A percentile compares a stretch with the other conserved stretches of the same genome.
Evolutionary conservation across 2,329 filamentous ascomycete genomes (phyloP).

Genomic region (Fusarium cyanostomum): DNA sequence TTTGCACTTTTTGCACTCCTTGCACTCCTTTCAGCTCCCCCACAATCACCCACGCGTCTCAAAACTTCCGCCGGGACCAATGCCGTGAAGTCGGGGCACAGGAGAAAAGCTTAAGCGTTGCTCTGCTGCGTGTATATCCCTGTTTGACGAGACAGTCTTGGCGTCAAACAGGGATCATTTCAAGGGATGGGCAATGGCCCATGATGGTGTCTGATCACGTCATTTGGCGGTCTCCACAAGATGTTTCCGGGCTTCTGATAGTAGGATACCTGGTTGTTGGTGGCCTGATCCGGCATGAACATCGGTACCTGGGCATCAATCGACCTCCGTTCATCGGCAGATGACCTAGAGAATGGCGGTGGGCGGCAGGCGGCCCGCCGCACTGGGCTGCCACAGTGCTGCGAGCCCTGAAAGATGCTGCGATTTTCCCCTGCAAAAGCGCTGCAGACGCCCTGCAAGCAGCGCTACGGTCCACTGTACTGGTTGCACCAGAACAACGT

Average conservation of each 20-base stretch:
- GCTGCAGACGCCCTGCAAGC: constrained; percentile 14
- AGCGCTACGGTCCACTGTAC: constrained; percentile 23
- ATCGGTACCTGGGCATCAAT: constrained; percentile 29
- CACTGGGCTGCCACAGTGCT: constrained; percentile 18
- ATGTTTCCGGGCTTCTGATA: constrained; percentile 26
- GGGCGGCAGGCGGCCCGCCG: constrained; percentile 21
- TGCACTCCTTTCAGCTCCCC: background rate
- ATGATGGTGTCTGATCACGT: constrained; percentile 42
- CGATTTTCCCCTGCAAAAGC: background rate
- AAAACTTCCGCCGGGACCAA: background rate
- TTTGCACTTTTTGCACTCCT: constrained; percentile 27
- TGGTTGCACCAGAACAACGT: constrained; percentile 14
- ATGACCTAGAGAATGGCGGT: constrained; percentile 40
- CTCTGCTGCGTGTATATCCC: too few species aligned
- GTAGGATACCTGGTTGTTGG: constrained; percentile 21
- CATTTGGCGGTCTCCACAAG: constrained; percentile 38
- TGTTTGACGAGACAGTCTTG: too few species aligned
- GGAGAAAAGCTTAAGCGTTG: too few species aligned
- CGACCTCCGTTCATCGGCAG: constrained; percentile 39
- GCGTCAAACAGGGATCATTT: too few species aligned
- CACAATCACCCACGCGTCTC: background rate
- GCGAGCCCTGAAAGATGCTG: constrained; percentile 6
- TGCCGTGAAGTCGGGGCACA: constrained; percentile 11
- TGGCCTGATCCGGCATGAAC: background rate
- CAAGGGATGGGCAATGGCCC: constrained; percentile 28